These are phyloP conservation scores for Hymenoscyphus salicellus DNA, from an alignment of 2,329 filamentous ascomycete species.

Conservation along the genomic window DNA sequence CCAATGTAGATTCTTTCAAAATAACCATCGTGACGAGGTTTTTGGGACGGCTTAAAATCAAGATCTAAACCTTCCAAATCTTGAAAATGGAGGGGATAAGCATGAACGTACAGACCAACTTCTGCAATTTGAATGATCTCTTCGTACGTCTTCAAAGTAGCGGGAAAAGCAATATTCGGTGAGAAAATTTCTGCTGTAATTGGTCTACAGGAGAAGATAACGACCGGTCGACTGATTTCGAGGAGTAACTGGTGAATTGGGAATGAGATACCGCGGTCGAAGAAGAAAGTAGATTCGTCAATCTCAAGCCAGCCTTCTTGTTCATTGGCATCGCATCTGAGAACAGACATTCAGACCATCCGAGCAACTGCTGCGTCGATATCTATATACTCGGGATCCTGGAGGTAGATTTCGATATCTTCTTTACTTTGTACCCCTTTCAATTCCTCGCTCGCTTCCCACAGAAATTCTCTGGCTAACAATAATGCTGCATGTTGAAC, in stretches of 20 bases:
- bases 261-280: background rate
- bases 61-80: too few relatives aligned
- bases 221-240: background rate
- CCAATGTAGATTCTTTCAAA: background rate
- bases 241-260: background rate
- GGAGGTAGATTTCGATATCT: background rate
- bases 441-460: too few relatives aligned
- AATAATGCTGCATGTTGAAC: too few relatives aligned
- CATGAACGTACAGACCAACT: background rate
- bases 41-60: too few relatives aligned
- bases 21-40: background rate
- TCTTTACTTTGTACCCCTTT: too few relatives aligned
- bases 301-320: background rate
- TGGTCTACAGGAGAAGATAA: background rate
- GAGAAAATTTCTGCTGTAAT: background rate
- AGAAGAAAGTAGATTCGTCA: background rate
- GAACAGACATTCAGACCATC: background rate
- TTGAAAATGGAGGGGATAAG: too few relatives aligned
- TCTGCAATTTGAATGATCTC: background rate
- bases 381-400: background rate
- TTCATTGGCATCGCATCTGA: background rate
- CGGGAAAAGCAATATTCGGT: background rate
- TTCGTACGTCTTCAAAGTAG: background rate
- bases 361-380: background rate
- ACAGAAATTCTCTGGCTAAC: too few relatives aligned